Base-by-base conservation (phyloP, 2,329 filamentous ascomycete genomes). In the Aspergillus niger region DNA sequence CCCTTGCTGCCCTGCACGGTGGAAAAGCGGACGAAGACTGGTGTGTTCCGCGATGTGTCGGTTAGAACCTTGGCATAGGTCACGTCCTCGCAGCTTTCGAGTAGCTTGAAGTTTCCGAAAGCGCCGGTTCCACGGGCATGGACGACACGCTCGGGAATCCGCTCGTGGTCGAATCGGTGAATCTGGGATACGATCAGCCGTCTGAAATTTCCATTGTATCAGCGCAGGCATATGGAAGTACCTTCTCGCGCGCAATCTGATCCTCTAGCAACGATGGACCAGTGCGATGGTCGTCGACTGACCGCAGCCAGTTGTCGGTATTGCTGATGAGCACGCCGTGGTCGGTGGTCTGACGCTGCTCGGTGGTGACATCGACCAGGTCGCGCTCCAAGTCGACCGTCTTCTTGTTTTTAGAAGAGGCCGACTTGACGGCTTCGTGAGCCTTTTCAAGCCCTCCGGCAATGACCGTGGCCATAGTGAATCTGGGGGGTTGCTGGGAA, bases 241-340 rank as follows among this genome's bases (percentile, higher is more conserved):
- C 89, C 83, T 91, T 92, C 73, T 94, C 91, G 8, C 91, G 82
- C 0, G 77, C 86, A 68, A 90, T 87, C 8, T 84, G 81, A 64
- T 95, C 91, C 70, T 94, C 91, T 2, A 94, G 74, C 0, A 93
- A 79, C 67, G 76, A 74, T 0, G 91, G 89, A 0, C 91, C 91
- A 1, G 82, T 86, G 58, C 86, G 80, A 48, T 90, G 83, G 3
- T 86, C 81, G 32, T 78, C 86, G 26, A 80, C 83, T 5, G 88
- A 82, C 57, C 84, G 86, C 57, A 96, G 79, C 91, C 90, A 95
- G 71, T 92, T 83, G 70, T 96, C 92, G 1, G 89, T 88, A 68
- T 89, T 89, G 49, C 80, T 78, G 69, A 92, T 83, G 76, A 89
- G 91, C 30, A 89, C 86, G 22, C 92, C 92, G 76, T 84, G 91